These are phyloP conservation scores for Fonsecaea erecta DNA, from an alignment of 2,329 filamentous ascomycete genomes.

Conservation along the genomic window DNA sequence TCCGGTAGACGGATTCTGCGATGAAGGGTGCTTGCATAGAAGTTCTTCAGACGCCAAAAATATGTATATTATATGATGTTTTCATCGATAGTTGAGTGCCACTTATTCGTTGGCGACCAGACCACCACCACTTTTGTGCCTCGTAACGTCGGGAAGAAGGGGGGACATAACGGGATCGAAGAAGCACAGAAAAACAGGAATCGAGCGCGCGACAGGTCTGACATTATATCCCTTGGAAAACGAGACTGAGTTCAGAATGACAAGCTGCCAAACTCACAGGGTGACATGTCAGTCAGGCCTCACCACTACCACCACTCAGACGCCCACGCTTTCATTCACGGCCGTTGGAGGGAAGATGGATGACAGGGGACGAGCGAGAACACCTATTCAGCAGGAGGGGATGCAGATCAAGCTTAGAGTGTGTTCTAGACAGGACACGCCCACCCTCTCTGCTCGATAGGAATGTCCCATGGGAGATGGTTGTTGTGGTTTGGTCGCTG, in stretches of 20 bases:
- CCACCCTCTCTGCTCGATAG: too few species aligned
- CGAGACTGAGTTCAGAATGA: neutral
- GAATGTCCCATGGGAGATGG: too few species aligned
- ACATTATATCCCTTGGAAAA: conserved; percentile 6
- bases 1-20: conserved; percentile 7
- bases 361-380: too few species aligned
- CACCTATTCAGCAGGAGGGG: too few species aligned
- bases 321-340: neutral
- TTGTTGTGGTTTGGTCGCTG: too few species aligned
- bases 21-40: conserved; percentile 16
- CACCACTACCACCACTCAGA: neutral
- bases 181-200: too few species aligned
- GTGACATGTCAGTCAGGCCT: conserved; percentile 11
- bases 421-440: too few species aligned
- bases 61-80: neutral
- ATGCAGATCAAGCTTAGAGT: too few species aligned
- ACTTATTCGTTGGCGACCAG: neutral
- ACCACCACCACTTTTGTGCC: neutral
- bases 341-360: too few species aligned
- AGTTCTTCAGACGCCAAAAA: neutral
- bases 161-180: too few species aligned
- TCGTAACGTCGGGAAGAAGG: too few species aligned
- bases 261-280: neutral
- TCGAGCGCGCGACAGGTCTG: neutral
- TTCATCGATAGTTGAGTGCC: neutral